These are phyloP conservation scores for Leccinum rimulosum DNA, from an alignment of 768 basidiomycete species.

Conservation along the genomic window DNA sequence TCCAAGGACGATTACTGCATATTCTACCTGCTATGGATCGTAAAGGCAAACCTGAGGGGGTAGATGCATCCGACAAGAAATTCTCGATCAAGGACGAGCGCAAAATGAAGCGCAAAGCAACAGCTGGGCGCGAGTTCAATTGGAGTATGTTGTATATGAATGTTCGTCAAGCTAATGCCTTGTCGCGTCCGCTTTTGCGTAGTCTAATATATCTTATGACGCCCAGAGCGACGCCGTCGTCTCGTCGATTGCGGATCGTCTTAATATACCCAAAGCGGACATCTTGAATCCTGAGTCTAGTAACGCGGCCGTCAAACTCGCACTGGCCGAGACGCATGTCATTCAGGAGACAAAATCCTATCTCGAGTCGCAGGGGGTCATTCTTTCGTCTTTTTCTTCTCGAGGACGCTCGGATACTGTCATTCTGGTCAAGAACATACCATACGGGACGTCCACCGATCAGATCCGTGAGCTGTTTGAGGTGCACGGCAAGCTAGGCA, in stretches of 20 bases:
- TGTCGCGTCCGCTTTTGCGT: slow-evolving; percentile 16
- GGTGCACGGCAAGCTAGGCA: slow-evolving; percentile 63
- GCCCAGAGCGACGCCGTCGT: slow-evolving; percentile 90
- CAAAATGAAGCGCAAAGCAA: slow-evolving; percentile 59
- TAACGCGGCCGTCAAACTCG: slow-evolving; percentile 89
- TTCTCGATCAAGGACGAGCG: slow-evolving; percentile 58
- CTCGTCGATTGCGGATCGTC: slow-evolving; percentile 83
- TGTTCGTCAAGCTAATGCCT: slow-evolving; percentile 52
- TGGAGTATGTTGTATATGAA: slow-evolving; percentile 98
- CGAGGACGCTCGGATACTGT: slow-evolving; percentile 67
- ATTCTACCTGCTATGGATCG: slow-evolving; percentile 82
- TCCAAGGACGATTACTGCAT: slow-evolving; percentile 91
- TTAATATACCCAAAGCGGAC: slow-evolving; percentile 83
- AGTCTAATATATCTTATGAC: slow-evolving; percentile 20
- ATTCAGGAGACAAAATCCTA: slow-evolving; percentile 93
- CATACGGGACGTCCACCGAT: slow-evolving; percentile 76
- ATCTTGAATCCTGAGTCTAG: slow-evolving; percentile 83
- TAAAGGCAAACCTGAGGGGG: slow-evolving; percentile 44
- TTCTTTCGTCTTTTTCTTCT: slow-evolving; percentile 55
- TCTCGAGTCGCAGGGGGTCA: slow-evolving; percentile 74
- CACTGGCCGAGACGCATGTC: slow-evolving; percentile 93
- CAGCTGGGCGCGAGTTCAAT: slow-evolving; percentile 78
- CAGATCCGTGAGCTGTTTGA: slow-evolving; percentile 81
- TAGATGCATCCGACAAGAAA: slow-evolving; percentile 41
- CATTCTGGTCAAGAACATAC: slow-evolving; percentile 95